Percentiles rank a stretch among this genome's conserved stretches.
These are phyloP conservation scores for Dactylellina cionopaga DNA, from an alignment of 2,329 filamentous ascomycete species.

Conservation along the genomic window DNA sequence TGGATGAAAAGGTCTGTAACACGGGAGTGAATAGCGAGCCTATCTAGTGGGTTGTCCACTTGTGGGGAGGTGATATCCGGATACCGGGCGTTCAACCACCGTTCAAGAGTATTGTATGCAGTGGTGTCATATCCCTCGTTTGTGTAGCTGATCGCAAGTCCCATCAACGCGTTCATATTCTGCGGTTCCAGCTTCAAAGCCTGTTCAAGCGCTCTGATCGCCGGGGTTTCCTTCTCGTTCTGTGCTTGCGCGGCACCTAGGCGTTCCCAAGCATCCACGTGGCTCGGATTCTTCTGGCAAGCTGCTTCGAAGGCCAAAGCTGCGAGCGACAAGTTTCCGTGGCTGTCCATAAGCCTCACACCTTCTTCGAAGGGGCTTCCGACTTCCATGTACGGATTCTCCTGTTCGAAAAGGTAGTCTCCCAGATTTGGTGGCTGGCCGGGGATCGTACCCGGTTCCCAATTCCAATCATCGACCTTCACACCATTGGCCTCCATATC, in stretches of 20 bases:
- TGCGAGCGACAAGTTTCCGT: constrained; percentile 91
- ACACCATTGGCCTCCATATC: constrained; percentile 70
- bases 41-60: constrained; percentile 90
- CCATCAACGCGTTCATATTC: constrained; percentile 92
- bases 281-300: constrained; percentile 85
- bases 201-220: constrained; percentile 91
- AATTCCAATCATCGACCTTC: constrained; percentile 85
- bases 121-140: constrained; percentile 99
- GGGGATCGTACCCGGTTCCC: constrained; percentile 64
- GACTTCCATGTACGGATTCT: constrained; percentile 86
- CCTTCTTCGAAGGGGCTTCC: constrained; percentile 91
- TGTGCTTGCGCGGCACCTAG: constrained; percentile 93
- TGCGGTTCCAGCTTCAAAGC: constrained; percentile 86
- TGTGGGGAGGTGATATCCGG: constrained; percentile 79
- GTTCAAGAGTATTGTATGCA: constrained; percentile 93
- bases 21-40: constrained; percentile 85
- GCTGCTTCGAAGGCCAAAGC: constrained; percentile 95
- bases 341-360: constrained; percentile 88
- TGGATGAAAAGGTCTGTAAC: constrained; percentile 91
- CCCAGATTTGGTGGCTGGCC: constrained; percentile 74
- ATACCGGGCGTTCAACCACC: constrained; percentile 96
- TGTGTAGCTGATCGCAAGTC: constrained; percentile 93
- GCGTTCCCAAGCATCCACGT: constrained; percentile 92
- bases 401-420: constrained; percentile 92
- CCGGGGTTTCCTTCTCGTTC: constrained; percentile 97